Conservation (phyloP, 2,329 filamentous ascomycete genomes). For the Aspergillus sp. region DNA sequence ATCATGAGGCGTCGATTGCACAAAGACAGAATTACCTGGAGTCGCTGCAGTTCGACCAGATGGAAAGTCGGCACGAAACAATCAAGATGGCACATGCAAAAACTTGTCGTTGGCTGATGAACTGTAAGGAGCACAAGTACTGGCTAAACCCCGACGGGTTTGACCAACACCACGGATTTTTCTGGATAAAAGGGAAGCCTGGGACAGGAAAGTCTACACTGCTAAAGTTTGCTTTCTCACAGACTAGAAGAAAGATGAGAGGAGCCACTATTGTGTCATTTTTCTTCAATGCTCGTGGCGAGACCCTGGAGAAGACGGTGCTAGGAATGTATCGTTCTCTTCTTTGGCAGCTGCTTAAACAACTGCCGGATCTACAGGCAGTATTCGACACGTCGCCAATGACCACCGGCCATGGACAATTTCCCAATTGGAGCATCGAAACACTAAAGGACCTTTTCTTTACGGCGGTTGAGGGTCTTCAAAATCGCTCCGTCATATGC, state of each 20-base stretch:
- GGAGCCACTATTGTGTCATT: slow-evolving; percentile 39
- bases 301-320: slow-evolving; percentile 45
- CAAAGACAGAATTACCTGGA: neutral
- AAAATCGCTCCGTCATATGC: slow-evolving; percentile 25
- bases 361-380: slow-evolving; percentile 33
- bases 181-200: slow-evolving; percentile 44
- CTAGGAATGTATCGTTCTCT: slow-evolving; percentile 54
- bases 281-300: slow-evolving; percentile 53
- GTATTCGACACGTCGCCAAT: slow-evolving; percentile 13
- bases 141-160: slow-evolving; percentile 33
- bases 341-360: slow-evolving; percentile 47
- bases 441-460: slow-evolving; percentile 29
- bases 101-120: slow-evolving; percentile 15
- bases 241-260: neutral
- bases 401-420: too few relatives aligned
- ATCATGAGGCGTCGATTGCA: neutral
- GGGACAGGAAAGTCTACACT: slow-evolving; percentile 47
- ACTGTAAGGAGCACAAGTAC: slow-evolving; percentile 24
- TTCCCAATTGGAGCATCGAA: neutral
- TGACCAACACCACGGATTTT: slow-evolving; percentile 22
- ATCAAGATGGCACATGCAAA: slow-evolving; percentile 38
- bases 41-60: neutral
- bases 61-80: neutral
- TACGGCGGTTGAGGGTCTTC: slow-evolving; percentile 27
- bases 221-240: slow-evolving; percentile 41